These are phyloP conservation scores for Pleurotus tuber-regium DNA, from an alignment of 768 basidiomycete species.

Conservation along the genomic window DNA sequence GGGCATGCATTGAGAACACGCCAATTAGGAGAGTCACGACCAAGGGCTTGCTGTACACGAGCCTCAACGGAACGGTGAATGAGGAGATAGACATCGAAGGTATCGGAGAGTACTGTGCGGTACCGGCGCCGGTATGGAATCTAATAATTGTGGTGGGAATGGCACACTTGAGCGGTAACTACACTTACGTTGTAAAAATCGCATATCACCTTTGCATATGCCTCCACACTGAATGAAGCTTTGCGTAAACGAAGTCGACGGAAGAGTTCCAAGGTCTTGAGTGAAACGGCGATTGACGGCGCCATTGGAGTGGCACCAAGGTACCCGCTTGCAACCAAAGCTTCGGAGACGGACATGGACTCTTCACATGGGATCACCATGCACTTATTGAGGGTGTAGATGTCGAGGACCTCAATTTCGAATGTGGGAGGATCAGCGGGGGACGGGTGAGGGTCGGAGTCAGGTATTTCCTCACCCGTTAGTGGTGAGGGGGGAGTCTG, in stretches of 20 bases:
- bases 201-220: constrained; percentile 22
- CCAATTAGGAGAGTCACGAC: constrained; percentile 18
- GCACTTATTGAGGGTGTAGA: constrained; percentile 12
- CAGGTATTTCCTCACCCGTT: no score
- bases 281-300: constrained; percentile 19
- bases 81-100: constrained; percentile 20
- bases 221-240: constrained; percentile 22
- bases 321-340: constrained; percentile 19
- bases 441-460: background rate
- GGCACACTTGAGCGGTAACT: background rate
- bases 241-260: constrained; percentile 13
- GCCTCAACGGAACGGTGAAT: constrained; percentile 11
- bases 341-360: constrained; percentile 5
- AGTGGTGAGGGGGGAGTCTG: background rate
- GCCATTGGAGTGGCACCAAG: constrained; percentile 14
- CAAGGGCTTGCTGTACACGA: constrained; percentile 14
- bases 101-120: constrained; percentile 15
- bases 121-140: constrained; percentile 18
- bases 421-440: constrained; percentile 6
- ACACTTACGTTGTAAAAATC: constrained; percentile 19
- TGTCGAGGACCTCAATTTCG: constrained; percentile 14
- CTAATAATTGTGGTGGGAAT: constrained; percentile 14
- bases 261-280: constrained; percentile 24
- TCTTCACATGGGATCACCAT: constrained; percentile 9
- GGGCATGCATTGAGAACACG: constrained; percentile 24